Evolutionary conservation across 805 yeast genomes (phyloP).

Genomic region (Diddensiella santjacobensis): DNA sequence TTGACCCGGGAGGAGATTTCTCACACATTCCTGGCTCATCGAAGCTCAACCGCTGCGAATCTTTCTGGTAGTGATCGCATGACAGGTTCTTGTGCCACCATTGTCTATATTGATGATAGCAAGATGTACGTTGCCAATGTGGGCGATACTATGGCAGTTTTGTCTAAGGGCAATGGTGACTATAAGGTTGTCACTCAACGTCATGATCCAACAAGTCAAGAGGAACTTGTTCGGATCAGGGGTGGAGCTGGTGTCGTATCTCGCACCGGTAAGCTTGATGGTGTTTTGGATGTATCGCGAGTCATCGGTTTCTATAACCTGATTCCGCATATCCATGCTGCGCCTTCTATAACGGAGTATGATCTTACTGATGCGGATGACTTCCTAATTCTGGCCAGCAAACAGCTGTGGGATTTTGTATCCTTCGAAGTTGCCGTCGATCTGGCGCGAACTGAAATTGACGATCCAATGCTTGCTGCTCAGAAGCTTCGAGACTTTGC

Average conservation of each 20-base stretch:
- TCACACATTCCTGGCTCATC: slow-evolving; percentile 46
- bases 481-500: slow-evolving; percentile 92
- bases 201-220: slow-evolving; percentile 78
- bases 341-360: slow-evolving; percentile 69
- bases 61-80: slow-evolving; percentile 62
- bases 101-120: slow-evolving; percentile 70
- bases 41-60: slow-evolving; percentile 49
- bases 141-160: slow-evolving; percentile 83
- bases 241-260: slow-evolving; percentile 89
- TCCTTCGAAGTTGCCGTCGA: slow-evolving; percentile 86
- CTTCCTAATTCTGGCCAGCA: slow-evolving; percentile 77
- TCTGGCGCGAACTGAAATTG: slow-evolving; percentile 68
- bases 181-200: slow-evolving; percentile 65
- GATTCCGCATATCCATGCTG: slow-evolving; percentile 84
- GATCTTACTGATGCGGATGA: slow-evolving; percentile 70
- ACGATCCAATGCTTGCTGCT: slow-evolving; percentile 87
- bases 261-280: slow-evolving; percentile 80
- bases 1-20: slow-evolving; percentile 29
- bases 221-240: slow-evolving; percentile 68
- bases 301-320: slow-evolving; percentile 88
- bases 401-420: slow-evolving; percentile 79
- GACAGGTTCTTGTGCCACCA: slow-evolving; percentile 83
- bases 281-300: slow-evolving; percentile 75
- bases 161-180: slow-evolving; percentile 80
- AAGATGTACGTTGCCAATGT: slow-evolving; percentile 76